Evolutionary conservation across 352 stramenopile genomes (phyloP), one percentile per base, ranked within the genome.

Genomic region (Phytopythium helicoides): DNA sequence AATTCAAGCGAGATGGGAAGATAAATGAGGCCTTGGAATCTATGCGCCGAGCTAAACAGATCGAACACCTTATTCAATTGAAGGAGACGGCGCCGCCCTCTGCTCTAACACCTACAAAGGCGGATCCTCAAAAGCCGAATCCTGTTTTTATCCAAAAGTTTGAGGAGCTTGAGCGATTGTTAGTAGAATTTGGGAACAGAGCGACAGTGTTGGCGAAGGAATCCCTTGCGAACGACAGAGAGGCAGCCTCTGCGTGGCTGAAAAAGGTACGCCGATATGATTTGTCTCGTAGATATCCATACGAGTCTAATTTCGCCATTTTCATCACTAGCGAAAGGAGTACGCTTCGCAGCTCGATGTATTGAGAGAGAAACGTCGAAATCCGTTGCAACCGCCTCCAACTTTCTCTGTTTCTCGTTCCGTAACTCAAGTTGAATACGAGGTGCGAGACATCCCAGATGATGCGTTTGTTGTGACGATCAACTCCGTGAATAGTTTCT

Each of bases 41-140:
- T 19, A 78, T 93, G 74, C 70, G 75, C 14, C 75, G 75, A n/a
- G 54, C 74, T 10, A 93, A 93, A 58, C 72, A 87, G 41, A 80
- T 92, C 36, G 72, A 93, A 52, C 60, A 61, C 26, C 60, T 87
- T 1, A 71, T 92, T 21, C 47, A 75, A 34, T 56, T 80, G 26
- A 88, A 86, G 33, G 65, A 77, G 35, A 12, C 21, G 15, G 42
- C 49, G 22, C 23, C 34, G 11, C 6, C 11, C 14, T 35, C 4
- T 4, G 22, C 22, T 25, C 6, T 18, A 1, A n/a, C 4, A 12
- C 2, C 21, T 8, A 23, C 23, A 6, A 21, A 21, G 25, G 12
- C 21, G n/a, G 11, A 2, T 5, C 23, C 39, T n/a, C 28, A 52
- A 36, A 36, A 42, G 33, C 50, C 60, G 0, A 64, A 81, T 18